phyloP scores from a whole-genome alignment of 2,329 filamentous ascomycete genomes.

The Fusarium oligoseptatum region DNA sequence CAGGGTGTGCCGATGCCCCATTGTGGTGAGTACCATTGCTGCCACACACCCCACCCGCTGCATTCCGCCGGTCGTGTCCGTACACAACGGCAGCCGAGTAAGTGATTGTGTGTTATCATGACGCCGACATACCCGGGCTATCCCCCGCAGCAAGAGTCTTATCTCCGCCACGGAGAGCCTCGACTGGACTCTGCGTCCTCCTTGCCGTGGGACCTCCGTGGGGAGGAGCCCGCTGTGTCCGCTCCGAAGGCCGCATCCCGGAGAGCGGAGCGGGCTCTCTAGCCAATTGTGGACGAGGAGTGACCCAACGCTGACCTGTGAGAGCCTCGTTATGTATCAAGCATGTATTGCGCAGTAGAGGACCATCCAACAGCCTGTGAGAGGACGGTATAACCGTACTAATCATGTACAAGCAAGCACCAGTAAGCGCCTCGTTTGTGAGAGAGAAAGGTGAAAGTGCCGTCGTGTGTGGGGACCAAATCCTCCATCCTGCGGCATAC shows the following conservation, averaged over 20 bases:
- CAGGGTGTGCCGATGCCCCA: slow-evolving; percentile 12
- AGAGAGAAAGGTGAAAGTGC: not conserved
- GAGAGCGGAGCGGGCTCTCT: slow-evolving; percentile 24
- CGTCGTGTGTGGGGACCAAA: slow-evolving; percentile 7
- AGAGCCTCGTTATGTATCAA: slow-evolving; percentile 24
- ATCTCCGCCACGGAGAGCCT: slow-evolving; percentile 27
- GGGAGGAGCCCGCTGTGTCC: slow-evolving; percentile 35
- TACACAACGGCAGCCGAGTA: slow-evolving; percentile 11
- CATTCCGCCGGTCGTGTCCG: slow-evolving; percentile 26
- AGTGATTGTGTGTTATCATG: slow-evolving; percentile 8
- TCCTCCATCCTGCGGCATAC: slow-evolving; percentile 24
- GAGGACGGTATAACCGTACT: slow-evolving; percentile 9
- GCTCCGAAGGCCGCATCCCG: slow-evolving; percentile 35
- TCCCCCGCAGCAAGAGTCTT: slow-evolving; percentile 21
- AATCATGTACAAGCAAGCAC: slow-evolving; percentile 24
- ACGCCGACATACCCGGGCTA: slow-evolving; percentile 37
- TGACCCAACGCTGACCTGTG: slow-evolving; percentile 30
- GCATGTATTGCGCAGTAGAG: slow-evolving; percentile 9
- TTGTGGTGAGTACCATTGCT: slow-evolving; percentile 18
- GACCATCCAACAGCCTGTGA: slow-evolving; percentile 28
- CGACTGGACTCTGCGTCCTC: slow-evolving; percentile 21
- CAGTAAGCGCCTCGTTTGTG: slow-evolving; percentile 15
- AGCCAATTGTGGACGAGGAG: slow-evolving; percentile 20
- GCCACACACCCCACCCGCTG: slow-evolving; percentile 21
- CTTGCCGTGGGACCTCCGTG: slow-evolving; percentile 34